Conservation (phyloP, 768 basidiomycete genomes). For the Podaxis pistillaris region DNA sequence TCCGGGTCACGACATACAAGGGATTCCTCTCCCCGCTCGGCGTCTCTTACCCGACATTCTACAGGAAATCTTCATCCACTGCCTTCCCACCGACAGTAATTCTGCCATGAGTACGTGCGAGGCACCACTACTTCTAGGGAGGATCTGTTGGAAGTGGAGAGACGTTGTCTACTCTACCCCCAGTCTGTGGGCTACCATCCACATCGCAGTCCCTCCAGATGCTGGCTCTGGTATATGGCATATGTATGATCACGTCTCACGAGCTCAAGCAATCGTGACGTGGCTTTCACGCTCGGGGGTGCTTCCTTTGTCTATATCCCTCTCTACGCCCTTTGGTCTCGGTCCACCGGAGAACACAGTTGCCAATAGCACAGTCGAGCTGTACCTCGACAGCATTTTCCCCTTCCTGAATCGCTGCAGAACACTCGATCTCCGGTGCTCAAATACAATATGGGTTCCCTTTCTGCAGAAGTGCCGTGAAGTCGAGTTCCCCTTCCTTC, state of each 20-base stretch:
- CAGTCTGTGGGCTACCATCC: slow-evolving; percentile 18
- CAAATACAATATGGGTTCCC: not conserved
- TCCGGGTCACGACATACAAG: not conserved
- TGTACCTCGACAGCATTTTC: slow-evolving; percentile 6
- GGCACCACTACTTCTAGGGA: slow-evolving; percentile 18
- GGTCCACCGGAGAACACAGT: not conserved
- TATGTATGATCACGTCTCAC: not conserved
- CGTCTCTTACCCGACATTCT: slow-evolving; percentile 18
- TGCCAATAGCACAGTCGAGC: not conserved
- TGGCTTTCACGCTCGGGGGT: slow-evolving; percentile 14
- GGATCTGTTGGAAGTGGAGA: slow-evolving; percentile 19
- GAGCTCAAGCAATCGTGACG: not conserved
- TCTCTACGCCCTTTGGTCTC: not conserved
- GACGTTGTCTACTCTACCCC: slow-evolving; percentile 13
- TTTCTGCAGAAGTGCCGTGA: not conserved
- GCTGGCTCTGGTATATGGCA: not conserved
- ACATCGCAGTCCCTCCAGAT: slow-evolving; percentile 17
- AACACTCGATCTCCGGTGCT: not conserved
- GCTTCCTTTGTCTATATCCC: slow-evolving; percentile 8
- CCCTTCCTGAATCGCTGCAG: slow-evolving; percentile 4
- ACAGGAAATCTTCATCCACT: slow-evolving; percentile 18
- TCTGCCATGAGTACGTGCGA: slow-evolving; percentile 17
- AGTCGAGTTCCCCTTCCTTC: not conserved
- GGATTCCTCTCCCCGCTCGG: slow-evolving; percentile 13
- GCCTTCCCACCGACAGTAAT: slow-evolving; percentile 18